Percentiles rank a stretch among this genome's conserved stretches.
Conservation (phyloP, 306 rosid genomes). For the Cotoneaster glaucophyllus region DNA sequence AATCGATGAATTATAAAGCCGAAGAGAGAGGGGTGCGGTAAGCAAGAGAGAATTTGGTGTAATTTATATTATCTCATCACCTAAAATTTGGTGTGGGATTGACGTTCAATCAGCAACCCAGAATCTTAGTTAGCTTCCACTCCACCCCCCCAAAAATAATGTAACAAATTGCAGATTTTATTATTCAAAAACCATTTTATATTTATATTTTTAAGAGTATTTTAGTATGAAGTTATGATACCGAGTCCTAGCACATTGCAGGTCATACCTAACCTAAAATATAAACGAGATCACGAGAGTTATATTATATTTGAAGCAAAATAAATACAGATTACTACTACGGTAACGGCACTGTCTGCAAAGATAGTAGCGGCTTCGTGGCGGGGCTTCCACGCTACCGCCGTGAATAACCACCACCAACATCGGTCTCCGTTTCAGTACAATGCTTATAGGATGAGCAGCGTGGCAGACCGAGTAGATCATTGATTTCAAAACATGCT, state of each 20-base stretch:
- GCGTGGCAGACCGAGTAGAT: background rate
- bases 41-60: too few species aligned
- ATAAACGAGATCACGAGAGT: background rate
- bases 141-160: conserved; percentile 9
- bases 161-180: background rate
- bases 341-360: background rate
- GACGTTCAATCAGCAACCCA: background rate
- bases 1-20: too few species aligned
- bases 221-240: background rate
- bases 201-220: background rate
- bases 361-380: background rate
- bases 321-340: background rate
- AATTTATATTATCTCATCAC: background rate
- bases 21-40: too few species aligned
- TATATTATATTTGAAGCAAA: background rate
- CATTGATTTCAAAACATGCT: conserved; percentile 1
- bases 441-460: background rate
- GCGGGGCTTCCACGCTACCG: conserved; percentile 6
- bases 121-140: conserved; percentile 26
- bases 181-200: background rate
- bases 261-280: background rate
- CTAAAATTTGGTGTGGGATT: background rate
- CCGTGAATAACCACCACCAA: background rate
- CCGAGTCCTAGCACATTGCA: background rate
- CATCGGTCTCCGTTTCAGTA: background rate